phyloP scores from a whole-genome alignment of 768 basidiomycete species.

The Naganishia antarctica region DNA sequence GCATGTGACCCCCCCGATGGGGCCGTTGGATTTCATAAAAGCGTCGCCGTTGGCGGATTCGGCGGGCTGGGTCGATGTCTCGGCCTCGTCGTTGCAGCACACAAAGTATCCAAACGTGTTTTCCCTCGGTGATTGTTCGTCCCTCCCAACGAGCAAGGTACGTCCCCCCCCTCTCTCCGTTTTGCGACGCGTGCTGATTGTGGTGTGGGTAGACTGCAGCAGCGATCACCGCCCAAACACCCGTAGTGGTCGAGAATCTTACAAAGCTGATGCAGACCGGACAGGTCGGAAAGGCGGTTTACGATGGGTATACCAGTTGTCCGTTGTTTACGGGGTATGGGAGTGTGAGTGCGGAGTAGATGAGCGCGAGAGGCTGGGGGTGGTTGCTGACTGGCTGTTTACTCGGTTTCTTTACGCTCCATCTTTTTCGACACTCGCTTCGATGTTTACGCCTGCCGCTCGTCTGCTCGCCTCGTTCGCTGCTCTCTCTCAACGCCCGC shows the following conservation, averaged over 20 bases:
- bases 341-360: conserved; percentile 5
- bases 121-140: conserved; percentile 85
- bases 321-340: conserved; percentile 35
- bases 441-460: too few species aligned
- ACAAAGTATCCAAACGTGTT: conserved; percentile 81
- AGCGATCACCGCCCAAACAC: conserved; percentile 84
- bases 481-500: too few species aligned
- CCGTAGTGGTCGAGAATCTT: conserved; percentile 84
- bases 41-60: conserved; percentile 57
- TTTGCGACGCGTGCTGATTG: not conserved
- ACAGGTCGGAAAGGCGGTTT: conserved; percentile 62
- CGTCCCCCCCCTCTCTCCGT: not conserved
- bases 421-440: too few species aligned
- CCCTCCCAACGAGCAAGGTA: conserved; percentile 78
- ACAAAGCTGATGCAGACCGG: conserved; percentile 71
- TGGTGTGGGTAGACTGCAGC: conserved; percentile 62
- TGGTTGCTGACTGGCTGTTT: conserved; percentile 67
- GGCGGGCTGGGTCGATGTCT: conserved; percentile 83
- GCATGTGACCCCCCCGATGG: conserved; percentile 84
- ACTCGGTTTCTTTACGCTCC: too few species aligned
- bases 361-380: not conserved
- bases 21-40: conserved; percentile 68
- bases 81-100: conserved; percentile 74
- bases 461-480: too few species aligned
- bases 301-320: conserved; percentile 62